A percentile compares a stretch with the other conserved stretches of the same genome.
Conservation (phyloP, 176 grass and related monocot species). For the Musa schizocarpa region DNA sequence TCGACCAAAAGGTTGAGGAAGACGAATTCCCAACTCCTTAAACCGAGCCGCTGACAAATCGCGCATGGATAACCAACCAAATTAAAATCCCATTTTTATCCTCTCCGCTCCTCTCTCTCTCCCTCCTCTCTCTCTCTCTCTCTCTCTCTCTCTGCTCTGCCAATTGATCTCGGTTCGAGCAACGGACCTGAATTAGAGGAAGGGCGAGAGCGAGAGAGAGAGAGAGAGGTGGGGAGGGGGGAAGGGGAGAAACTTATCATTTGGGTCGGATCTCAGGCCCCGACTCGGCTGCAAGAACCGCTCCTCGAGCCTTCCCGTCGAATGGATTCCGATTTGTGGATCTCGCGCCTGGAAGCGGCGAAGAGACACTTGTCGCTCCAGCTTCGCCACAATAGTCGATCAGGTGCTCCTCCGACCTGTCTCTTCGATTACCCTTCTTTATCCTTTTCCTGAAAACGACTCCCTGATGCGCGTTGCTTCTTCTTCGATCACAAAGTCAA, state of each 20-base stretch:
- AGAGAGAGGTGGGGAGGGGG: not conserved
- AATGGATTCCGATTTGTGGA: slow-evolving; percentile 21
- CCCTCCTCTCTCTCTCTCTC: not conserved
- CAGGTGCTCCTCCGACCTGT: not conserved
- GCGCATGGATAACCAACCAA: not conserved
- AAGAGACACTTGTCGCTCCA: slow-evolving; percentile 20
- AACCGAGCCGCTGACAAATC: no score
- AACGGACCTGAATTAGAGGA: not conserved
- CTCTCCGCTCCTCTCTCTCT: not conserved
- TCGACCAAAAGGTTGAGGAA: no score
- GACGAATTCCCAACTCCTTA: no score
- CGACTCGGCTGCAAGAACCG: not conserved
- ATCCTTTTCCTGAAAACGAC: not conserved
- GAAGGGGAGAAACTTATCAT: no score
- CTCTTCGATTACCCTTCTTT: not conserved
- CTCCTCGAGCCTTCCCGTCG: not conserved
- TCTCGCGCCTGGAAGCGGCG: slow-evolving; percentile 14
- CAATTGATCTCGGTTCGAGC: not conserved
- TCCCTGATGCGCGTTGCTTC: not conserved
- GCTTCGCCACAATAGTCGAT: not conserved
- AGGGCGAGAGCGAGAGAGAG: not conserved
- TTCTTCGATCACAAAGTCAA: not conserved
- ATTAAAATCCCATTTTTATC: not conserved
- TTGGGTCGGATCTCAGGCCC: no score
- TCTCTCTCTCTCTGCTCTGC: not conserved